Evolutionary conservation across 768 basidiomycete species (phyloP).

Genomic region (Suillus hirtellus): DNA sequence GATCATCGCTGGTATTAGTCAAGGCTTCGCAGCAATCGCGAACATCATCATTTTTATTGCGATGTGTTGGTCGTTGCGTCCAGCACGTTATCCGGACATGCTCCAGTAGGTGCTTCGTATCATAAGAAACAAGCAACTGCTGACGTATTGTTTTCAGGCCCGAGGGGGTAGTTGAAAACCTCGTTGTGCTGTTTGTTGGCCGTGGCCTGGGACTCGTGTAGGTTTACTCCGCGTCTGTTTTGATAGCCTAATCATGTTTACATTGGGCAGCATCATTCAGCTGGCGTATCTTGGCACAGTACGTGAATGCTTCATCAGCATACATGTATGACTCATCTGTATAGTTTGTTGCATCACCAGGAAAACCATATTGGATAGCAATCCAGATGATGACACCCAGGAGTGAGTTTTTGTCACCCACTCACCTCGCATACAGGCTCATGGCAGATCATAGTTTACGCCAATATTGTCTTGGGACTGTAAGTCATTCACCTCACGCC

Average conservation of each 20-base stretch:
- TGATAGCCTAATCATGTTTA: background rate
- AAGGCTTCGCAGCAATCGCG: conserved; percentile 9
- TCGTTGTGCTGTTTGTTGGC: conserved; percentile 11
- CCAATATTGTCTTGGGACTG: conserved; percentile 30
- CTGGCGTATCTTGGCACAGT: conserved; percentile 22
- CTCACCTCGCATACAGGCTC: background rate
- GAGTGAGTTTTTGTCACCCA: conserved; percentile 14
- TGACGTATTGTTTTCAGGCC: conserved; percentile 16
- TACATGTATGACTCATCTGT: background rate
- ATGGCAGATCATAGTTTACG: conserved; percentile 22
- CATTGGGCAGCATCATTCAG: conserved; percentile 20
- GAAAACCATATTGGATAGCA: conserved; percentile 25
- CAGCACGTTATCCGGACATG: conserved; percentile 18
- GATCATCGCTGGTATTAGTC: conserved; percentile 19
- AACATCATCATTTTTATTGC: conserved; percentile 19
- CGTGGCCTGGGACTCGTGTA: conserved; percentile 28
- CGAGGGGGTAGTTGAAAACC: conserved; percentile 7
- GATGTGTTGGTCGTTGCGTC: conserved; percentile 25
- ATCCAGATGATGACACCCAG: conserved; percentile 30
- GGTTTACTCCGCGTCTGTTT: conserved; percentile 10
- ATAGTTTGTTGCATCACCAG: conserved; percentile 27
- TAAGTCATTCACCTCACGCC: conserved; percentile 12
- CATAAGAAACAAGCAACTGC: background rate
- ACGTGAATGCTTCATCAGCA: conserved; percentile 3
- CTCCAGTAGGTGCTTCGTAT: conserved; percentile 15